Percentiles rank a stretch among this genome's conserved stretches.
Conservation (phyloP, 2,329 filamentous ascomycete species). For the Talaromyces sp. region DNA sequence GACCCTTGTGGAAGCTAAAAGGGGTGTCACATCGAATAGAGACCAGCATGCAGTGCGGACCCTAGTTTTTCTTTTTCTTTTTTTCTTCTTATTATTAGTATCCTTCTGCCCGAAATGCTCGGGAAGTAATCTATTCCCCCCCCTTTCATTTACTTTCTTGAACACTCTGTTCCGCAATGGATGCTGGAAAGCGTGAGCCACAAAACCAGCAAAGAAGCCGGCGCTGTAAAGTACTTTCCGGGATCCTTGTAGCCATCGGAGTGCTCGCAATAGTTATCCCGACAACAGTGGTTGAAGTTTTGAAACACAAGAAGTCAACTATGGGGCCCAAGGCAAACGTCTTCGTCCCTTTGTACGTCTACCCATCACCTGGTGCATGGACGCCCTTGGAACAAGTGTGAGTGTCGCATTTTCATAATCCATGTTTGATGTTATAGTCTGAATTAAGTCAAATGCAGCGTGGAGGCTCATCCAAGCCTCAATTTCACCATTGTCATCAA, state of each 20-base stretch:
- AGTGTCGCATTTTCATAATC: conserved; percentile 14
- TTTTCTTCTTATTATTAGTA: neutral
- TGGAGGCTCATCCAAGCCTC: conserved; percentile 32
- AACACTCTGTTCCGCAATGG: conserved; percentile 16
- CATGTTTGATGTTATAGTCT: conserved; percentile 5
- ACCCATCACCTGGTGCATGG: conserved; percentile 43
- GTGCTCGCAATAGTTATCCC: conserved; percentile 27
- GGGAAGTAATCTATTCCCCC: neutral
- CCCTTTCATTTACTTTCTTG: neutral
- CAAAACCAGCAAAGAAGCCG: conserved; percentile 22
- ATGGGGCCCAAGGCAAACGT: conserved; percentile 36
- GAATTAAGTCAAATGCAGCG: conserved; percentile 20
- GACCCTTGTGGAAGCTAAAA: neutral
- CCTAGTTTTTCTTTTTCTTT: neutral
- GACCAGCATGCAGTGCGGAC: neutral
- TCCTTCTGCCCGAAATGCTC: neutral
- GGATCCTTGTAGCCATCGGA: conserved; percentile 21
- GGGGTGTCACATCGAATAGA: neutral
- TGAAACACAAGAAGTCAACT: conserved; percentile 23
- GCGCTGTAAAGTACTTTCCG: conserved; percentile 23
- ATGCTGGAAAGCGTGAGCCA: conserved; percentile 26
- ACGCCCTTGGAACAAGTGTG: conserved; percentile 41
- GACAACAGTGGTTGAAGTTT: conserved; percentile 27
- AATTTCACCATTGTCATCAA: conserved; percentile 49
- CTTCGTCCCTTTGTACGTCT: conserved; percentile 46